Conservation (phyloP, 108 stramenopile genomes). For the Skeletonema menzelii region DNA sequence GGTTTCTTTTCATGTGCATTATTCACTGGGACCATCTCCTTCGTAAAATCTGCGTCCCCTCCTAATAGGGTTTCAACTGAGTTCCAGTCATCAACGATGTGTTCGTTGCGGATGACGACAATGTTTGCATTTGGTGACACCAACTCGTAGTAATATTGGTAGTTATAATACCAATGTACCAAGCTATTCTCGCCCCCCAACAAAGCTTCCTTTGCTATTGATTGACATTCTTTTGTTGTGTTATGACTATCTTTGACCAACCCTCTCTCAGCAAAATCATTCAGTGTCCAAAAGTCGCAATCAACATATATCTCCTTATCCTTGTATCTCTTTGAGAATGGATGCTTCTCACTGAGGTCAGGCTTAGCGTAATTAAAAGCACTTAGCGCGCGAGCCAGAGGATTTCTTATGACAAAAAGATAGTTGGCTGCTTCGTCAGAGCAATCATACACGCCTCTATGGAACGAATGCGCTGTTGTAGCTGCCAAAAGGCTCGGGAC, state of each 20-base stretch:
- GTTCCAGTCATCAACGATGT: constrained; percentile 51
- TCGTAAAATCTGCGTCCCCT: constrained; percentile 12
- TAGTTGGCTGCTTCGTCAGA: constrained; percentile 23
- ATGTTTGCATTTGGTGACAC: constrained; percentile 23
- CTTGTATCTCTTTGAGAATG: neutral
- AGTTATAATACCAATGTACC: constrained; percentile 21
- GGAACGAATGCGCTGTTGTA: constrained; percentile 30
- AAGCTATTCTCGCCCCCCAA: neutral
- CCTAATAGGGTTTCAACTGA: constrained; percentile 28
- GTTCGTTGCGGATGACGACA: constrained; percentile 49
- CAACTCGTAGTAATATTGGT: constrained; percentile 37
- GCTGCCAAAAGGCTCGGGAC: constrained; percentile 20
- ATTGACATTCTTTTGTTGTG: neutral
- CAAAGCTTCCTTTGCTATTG: neutral
- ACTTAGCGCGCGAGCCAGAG: constrained; percentile 22
- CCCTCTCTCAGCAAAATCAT: neutral
- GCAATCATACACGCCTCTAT: constrained; percentile 39
- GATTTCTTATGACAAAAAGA: constrained; percentile 37
- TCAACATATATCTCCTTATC: constrained; percentile 25
- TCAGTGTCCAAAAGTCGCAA: neutral
- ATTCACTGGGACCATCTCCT: constrained; percentile 18
- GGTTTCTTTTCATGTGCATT: constrained; percentile 28
- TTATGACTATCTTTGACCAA: neutral
- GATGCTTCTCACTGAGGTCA: constrained; percentile 3
- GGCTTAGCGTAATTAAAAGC: constrained; percentile 45